Percentiles rank a stretch among this genome's conserved stretches.
Evolutionary conservation across 2,329 filamentous ascomycete genomes (phyloP).

Genomic region (Cercospora sp.): DNA sequence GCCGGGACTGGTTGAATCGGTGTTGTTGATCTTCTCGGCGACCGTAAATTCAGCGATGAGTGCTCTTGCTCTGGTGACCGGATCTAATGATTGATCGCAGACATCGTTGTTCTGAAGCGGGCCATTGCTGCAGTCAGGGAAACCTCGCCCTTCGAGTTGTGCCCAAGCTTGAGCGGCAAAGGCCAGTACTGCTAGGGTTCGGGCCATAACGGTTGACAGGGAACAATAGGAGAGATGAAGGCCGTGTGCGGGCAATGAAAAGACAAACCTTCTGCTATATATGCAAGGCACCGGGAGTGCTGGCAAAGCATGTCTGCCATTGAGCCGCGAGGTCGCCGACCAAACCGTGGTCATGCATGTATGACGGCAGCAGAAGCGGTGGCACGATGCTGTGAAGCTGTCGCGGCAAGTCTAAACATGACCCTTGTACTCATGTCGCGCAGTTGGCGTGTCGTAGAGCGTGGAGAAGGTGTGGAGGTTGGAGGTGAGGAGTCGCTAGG

Average conservation of each 20-base stretch:
- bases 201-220: not conserved
- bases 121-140: conserved; percentile 56
- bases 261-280: conserved; percentile 8
- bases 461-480: not conserved
- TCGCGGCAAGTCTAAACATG: not conserved
- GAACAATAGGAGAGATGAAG: not conserved
- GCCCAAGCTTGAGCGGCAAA: conserved; percentile 10
- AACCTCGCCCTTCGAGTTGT: conserved; percentile 28
- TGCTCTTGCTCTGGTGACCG: conserved; percentile 43
- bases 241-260: not conserved
- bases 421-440: conserved; percentile 20
- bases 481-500: not conserved
- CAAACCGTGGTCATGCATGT: conserved; percentile 1
- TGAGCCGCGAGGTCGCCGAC: conserved; percentile 3
- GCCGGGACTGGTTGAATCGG: conserved; percentile 52
- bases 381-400: not conserved
- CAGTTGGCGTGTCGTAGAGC: conserved; percentile 11
- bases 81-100: conserved; percentile 48
- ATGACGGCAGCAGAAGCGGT: not conserved
- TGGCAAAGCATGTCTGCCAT: conserved; percentile 5
- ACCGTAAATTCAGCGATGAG: conserved; percentile 53
- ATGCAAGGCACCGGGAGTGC: conserved; percentile 6
- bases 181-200: conserved; percentile 3
- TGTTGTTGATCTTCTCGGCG: conserved; percentile 59
- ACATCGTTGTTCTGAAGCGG: conserved; percentile 54